Evolutionary conservation across 371 early-diverging fungal species (phyloP).

Genomic region (Chytridium lagenaria): DNA sequence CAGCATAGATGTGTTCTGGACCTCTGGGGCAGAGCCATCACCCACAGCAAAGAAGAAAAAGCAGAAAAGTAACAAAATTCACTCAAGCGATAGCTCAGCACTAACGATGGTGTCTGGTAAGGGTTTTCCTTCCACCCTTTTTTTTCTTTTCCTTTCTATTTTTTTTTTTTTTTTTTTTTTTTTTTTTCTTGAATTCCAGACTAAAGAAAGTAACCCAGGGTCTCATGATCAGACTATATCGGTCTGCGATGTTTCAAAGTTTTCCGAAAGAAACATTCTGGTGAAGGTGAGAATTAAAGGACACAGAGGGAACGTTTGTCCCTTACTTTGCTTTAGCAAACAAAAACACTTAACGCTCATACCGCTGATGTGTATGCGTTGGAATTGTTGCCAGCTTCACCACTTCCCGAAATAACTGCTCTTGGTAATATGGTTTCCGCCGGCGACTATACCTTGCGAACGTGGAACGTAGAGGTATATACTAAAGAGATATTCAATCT

Average conservation of each 20-base stretch:
- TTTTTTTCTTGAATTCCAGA: too few species aligned
- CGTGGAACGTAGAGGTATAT: conserved; percentile 49
- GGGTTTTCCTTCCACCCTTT: too few species aligned
- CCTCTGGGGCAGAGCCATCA: not conserved
- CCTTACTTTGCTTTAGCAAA: conserved; percentile 16
- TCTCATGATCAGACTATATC: conserved; percentile 54
- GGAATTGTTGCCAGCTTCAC: conserved; percentile 37
- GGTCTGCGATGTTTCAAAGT: conserved; percentile 42
- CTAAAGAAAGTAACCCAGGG: conserved; percentile 31
- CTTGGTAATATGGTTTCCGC: conserved; percentile 45
- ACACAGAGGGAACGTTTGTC: not conserved
- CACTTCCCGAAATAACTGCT: conserved; percentile 5
- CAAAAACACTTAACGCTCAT: conserved; percentile 44
- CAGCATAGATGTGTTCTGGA: conserved; percentile 46
- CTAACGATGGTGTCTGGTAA: not conserved
- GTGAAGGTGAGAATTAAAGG: conserved; percentile 3
- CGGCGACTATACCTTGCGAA: conserved; percentile 51
- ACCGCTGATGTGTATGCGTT: conserved; percentile 51
- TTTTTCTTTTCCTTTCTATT: too few species aligned
- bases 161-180: too few species aligned
- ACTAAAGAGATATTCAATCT: not conserved
- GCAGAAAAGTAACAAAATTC: conserved; percentile 3
- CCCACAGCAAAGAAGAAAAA: conserved; percentile 7
- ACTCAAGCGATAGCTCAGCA: not conserved
- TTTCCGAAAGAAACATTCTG: not conserved